A percentile compares a stretch with the other conserved stretches of the same genome.
Evolutionary conservation across 2,329 filamentous ascomycete species (phyloP).

Genomic region (Grosmannia huntii): DNA sequence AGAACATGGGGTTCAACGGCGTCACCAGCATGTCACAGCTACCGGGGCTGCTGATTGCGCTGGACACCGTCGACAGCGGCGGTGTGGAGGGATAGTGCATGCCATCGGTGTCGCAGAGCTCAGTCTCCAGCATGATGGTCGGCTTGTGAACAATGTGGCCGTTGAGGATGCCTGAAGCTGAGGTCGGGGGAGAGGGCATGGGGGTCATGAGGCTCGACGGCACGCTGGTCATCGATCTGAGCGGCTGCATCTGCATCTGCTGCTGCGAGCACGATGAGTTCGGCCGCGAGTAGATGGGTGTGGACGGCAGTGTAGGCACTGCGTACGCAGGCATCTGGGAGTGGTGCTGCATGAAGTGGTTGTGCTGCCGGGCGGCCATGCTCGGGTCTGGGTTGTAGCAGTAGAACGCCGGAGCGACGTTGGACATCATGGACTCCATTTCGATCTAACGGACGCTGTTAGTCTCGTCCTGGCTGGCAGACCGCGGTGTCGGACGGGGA

Average conservation of each 20-base stretch:
- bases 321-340: conserved; percentile 42
- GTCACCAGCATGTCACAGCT: conserved; percentile 66
- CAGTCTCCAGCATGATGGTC: conserved; percentile 66
- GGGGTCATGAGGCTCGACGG: conserved; percentile 4
- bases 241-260: conserved; percentile 19
- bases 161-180: conserved; percentile 33
- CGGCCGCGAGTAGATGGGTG: conserved; percentile 52
- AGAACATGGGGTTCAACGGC: conserved; percentile 71
- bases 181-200: conserved; percentile 15
- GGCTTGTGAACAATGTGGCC: conserved; percentile 74
- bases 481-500: too few relatives aligned
- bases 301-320: conserved; percentile 46
- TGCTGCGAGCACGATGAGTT: conserved; percentile 52
- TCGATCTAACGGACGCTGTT: not conserved
- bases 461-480: not conserved
- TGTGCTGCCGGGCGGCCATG: conserved; percentile 60
- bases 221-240: conserved; percentile 40
- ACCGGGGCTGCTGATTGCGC: conserved; percentile 75
- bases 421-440: conserved; percentile 54
- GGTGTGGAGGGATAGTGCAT: conserved; percentile 76
- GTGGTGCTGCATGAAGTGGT: conserved; percentile 55
- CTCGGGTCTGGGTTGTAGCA: conserved; percentile 74
- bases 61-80: conserved; percentile 66
- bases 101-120: conserved; percentile 47
- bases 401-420: conserved; percentile 67